Base-by-base conservation (phyloP, 352 stramenopile genomes). In the Proteromonas lacertae region DNA sequence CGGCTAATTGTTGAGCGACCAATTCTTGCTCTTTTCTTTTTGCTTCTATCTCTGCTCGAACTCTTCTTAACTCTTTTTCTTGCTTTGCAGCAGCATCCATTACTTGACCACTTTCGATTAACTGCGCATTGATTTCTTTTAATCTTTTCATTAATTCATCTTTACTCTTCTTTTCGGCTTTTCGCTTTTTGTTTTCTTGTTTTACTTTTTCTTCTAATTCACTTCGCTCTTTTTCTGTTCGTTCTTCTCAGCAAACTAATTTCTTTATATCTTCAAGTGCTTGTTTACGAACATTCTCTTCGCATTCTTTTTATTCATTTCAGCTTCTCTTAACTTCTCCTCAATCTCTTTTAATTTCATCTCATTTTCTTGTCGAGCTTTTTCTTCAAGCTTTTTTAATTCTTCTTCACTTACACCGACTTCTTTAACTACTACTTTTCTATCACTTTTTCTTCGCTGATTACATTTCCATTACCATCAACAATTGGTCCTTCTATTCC, bases 361-460 rank as follows among this genome's bases (percentile, higher is more conserved):
- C 45, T 76, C 61, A 48, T 28, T 25, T 40, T 28, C 14, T 45
- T n/a, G 13, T 34, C 41, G 28, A 36, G 16, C 5, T 39, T 22
- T 13, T 44, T 25, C 21, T 43, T 40, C 26, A 26, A 40, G 24
- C 25, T 25, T 9, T 33, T 19, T 14, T 20, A 8, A 14, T 32
- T 13, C 4, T 13, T 33, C 2, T 29, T 39, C 16, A 35, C 57
- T 24, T 73, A 43, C 49, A 69, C 53, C 28, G 39, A 64, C 48
- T 89, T 89, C 18, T 93, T 51, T 10, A 61, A 62, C 38, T 76
- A 56, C 49, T 93, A 94, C 46, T 94, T 71, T 92, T 71, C 50
- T 91, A 73, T 44, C 88, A 91, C 50, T 93, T 73, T 14, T 72
- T 60, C 19, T 95, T 73, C 69, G 90, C 90, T n/a, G 77, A 68